Base-by-base conservation (phyloP, 164 flowering plant species). In the Tetrastigma voinierianum region DNA sequence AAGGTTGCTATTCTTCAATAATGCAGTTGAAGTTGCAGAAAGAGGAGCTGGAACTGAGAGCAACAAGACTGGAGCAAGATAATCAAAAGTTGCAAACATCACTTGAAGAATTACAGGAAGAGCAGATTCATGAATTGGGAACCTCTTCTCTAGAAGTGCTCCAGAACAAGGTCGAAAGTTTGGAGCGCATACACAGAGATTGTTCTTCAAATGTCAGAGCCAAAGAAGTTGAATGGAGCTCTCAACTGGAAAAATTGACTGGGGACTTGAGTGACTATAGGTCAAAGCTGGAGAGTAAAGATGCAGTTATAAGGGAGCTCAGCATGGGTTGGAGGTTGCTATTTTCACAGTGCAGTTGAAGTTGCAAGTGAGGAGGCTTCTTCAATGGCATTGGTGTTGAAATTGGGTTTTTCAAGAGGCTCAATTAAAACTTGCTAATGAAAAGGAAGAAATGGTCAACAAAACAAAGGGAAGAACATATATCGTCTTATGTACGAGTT, bases 281-380 rank as follows among this genome's bases (percentile, higher is more conserved):
- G 61, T 68, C 73, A 52, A 68, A n/a, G 62, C 3, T 72, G 24
- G 60, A 52, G 54, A 59, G 51, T 6, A 79, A 67, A 67, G 79
- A 77, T 43, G 51, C 43, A 9, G 55, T 57, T 3, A 32, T 76
- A 14, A 10, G 60, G 40, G 75, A 65, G 62, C 72, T 78, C 5
- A 62, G 62, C 64, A 57, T 51, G 66, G 86, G 60, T 45, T 82
- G 45, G n/a, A 80, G 56, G 57, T 47, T 79, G 69, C n/a, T 62
- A 69, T 18, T 78, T 69, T 46, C 61, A 16, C 64, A 9, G 46
- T 76, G 62, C 73, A 85, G 64, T 61, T 83, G n/a, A n/a, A 59
- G 69, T 54, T 87, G 74, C 77, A 78, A 77, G 76, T 71, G 85
- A 83, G 68, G 91, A 87, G 73, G 55, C 58, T 45, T 77, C 83